Base-by-base conservation (phyloP, 257 asterid species). In the Striga asiatica region DNA sequence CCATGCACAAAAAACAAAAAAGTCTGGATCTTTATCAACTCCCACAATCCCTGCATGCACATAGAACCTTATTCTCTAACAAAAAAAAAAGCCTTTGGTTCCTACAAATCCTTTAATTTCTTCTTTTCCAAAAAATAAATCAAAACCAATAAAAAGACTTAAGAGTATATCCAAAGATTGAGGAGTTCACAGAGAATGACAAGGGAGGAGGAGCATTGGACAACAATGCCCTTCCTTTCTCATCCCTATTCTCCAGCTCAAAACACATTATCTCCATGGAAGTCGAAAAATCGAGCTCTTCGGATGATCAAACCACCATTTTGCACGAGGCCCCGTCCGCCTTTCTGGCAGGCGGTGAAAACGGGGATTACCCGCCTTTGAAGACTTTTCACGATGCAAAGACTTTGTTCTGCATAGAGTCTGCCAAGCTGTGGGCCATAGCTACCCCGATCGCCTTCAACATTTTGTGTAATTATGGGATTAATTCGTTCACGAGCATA, bases 401-500 rank as follows among this genome's bases (percentile, higher is more conserved):
- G 39, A 68, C 67, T 28, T 8, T 91, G 57, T 8, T 66, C 27
- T 46, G 50, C 47, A 29, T 82, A 16, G 98, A 91, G 66, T 80
- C 98, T 0, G 19, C 50, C 27, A 89, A 83, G 65, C 42, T 89
- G 28, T 86, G 98, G 98, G 52, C 76, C 28, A 89, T 89, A 51
- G 98, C 94, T 21, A 81, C 84, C 8, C 98, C 98, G 17, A 86
- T 86, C 50, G 96, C 96, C 58, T 86, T 89, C 81, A 86, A 89
- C 62, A 86, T 89, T 63, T 63, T 89, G n/a, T 86, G 98, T 49
- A 83, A 83, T 37, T 89, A 89, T 41, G 96, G 98, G 60, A 74
- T 86, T 47, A 89, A 89, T 67, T 89, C 98, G 0, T 81, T 89
- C 65, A 85, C 97, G 1, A 86, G 68, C 70, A 86, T 86, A 45